These are phyloP conservation scores for Rhododendron williamsianum DNA, from an alignment of 148 eudicot species.

Conservation along the genomic window DNA sequence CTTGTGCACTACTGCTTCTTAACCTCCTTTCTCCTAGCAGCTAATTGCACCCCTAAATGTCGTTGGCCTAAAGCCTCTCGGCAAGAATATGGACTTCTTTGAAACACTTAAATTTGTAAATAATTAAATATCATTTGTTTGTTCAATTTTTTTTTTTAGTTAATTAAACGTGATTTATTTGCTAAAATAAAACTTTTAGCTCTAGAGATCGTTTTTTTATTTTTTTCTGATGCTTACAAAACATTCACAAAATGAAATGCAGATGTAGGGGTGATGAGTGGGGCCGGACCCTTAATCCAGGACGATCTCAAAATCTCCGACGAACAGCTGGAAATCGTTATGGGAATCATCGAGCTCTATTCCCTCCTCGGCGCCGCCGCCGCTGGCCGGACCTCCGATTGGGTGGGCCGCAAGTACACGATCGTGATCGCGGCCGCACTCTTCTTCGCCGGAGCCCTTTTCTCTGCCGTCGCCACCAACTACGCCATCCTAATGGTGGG, in stretches of 20 bases:
- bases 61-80: too few relatives aligned
- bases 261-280: slow-evolving; percentile 4
- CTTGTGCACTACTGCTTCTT: too few relatives aligned
- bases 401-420: slow-evolving; percentile 9
- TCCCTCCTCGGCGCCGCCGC: slow-evolving; percentile 22
- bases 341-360: slow-evolving; percentile 4
- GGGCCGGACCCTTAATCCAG: not conserved
- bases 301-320: not conserved
- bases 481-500: slow-evolving; percentile 9
- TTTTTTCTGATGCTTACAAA: not conserved
- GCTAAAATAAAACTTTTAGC: too few relatives aligned
- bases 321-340: not conserved
- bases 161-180: too few relatives aligned
- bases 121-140: too few relatives aligned
- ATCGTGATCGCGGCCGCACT: not conserved
- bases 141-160: too few relatives aligned
- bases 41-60: too few relatives aligned
- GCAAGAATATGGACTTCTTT: not conserved
- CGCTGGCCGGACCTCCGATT: slow-evolving; percentile 32
- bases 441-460: not conserved
- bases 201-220: too few relatives aligned
- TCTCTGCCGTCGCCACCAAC: not conserved
- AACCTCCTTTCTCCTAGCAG: too few relatives aligned
- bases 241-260: not conserved
- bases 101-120: not conserved